Conservation (phyloP, 176 grass and related monocot species). For the barley (Hordeum vulgare) region MorexV3_pseudomolecules_assembly NC_058524.1:17357348-17357847, state of each 20-base stretch:
- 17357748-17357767: too few species aligned
- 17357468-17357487: background rate
- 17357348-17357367: background rate
- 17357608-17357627: background rate
- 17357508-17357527: background rate
- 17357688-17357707: background rate
- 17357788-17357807: slow-evolving; percentile 21
- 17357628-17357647: background rate
- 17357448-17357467: background rate
- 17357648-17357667: background rate
- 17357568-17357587: background rate
- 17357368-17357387: background rate
- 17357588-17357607: background rate
- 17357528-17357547: background rate
- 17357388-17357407: background rate
- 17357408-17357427: background rate
- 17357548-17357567: background rate
- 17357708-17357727: background rate
- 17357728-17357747: too few species aligned
- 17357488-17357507: background rate
- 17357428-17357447: background rate
- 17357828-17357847: slow-evolving; percentile 34
- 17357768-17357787: too few species aligned
- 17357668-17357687: background rate
- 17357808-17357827: slow-evolving; percentile 53